Evolutionary conservation across 2,329 filamentous ascomycete genomes (phyloP), one percentile per base, ranked within the genome.

Genomic region (Trichophaea hybrida): DNA sequence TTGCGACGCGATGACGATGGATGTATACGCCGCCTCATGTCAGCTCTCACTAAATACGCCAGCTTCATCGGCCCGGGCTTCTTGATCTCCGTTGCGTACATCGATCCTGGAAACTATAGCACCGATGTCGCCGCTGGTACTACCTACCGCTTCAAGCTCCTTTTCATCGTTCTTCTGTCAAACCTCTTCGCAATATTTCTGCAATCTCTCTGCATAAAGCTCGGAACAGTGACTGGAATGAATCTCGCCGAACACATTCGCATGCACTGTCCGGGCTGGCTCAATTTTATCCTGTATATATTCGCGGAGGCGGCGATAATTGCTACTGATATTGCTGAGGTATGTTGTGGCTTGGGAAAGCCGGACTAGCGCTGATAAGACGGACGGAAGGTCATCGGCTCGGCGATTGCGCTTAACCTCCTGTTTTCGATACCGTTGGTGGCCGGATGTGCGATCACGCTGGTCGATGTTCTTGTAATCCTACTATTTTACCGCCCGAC

Each of bases 181-280:
- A 87, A 87, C 69, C 67, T 86, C 55, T 83, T 86, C 67, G 84
- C 84, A 65, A 85, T 87, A 57, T 80, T 85, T 65, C 74, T 86
- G 17, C 84, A 87, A 70, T 80, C 77, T 17, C 76, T 87, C 1
- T 80, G 80, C 67, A 81, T 85, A 70, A 79, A 80, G 66, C 71
- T 80, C 44, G 78, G 76, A 15, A 76, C 74, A 48, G 77, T 80
- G 57, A 79, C 77, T 17, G 78, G 78, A 5, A 68, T 79, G 57
- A 77, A 79, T 63, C 69, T 80, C 31, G 77, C 78, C 1, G 75
- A 79, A 64, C 77, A 77, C 62, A 80, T 77, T 66, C 73, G 76
- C 63, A 71, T 74, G 65, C 73, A 78, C 68, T 73, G 78, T 31
- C 77, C 78, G 6, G 71, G 67, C 52, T 80, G 78, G 78, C 70